Percentiles rank a stretch among this genome's conserved stretches.
phyloP scores from a whole-genome alignment of 176 grass and related monocot genomes.

The Phoenix dactylifera region DNA sequence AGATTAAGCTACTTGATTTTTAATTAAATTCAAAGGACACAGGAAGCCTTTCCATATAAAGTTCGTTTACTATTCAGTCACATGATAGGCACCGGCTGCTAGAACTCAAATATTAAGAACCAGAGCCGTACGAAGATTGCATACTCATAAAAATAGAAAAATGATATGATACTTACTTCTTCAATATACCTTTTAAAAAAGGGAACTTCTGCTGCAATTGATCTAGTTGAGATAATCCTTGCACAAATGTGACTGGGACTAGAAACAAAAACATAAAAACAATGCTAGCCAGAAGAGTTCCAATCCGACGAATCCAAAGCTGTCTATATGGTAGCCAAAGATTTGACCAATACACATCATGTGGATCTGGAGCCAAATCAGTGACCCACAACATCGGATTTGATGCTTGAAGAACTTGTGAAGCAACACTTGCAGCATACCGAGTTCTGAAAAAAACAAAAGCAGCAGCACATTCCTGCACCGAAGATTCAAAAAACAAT shows the following conservation, averaged over 20 bases:
- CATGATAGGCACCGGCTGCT: no score
- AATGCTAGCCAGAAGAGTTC: slow-evolving; percentile 58
- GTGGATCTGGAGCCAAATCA: slow-evolving; percentile 59
- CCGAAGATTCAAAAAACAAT: not conserved
- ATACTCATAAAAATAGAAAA: no score
- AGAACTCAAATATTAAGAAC: no score
- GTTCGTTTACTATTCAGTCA: no score
- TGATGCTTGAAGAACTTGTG: slow-evolving; percentile 77
- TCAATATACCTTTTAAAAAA: slow-evolving; percentile 64
- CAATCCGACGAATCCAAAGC: slow-evolving; percentile 68
- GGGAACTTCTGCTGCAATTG: slow-evolving; percentile 59
- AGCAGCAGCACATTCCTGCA: slow-evolving; percentile 75
- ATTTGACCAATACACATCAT: slow-evolving; percentile 95
- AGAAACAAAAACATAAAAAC: slow-evolving; percentile 86
- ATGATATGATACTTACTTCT: slow-evolving; percentile 41
- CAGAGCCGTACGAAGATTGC: no score
- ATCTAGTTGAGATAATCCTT: slow-evolving; percentile 84
- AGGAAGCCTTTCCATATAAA: no score
- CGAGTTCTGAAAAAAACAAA: slow-evolving; percentile 95
- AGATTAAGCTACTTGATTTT: no score
- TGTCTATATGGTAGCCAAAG: slow-evolving; percentile 85
- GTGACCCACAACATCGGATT: slow-evolving; percentile 89
- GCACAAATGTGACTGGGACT: slow-evolving; percentile 73
- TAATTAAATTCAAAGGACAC: no score
- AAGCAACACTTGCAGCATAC: slow-evolving; percentile 65